Evolutionary conservation across 352 stramenopile species (phyloP).

Genomic region (Phytopythium chamaehyphon): DNA sequence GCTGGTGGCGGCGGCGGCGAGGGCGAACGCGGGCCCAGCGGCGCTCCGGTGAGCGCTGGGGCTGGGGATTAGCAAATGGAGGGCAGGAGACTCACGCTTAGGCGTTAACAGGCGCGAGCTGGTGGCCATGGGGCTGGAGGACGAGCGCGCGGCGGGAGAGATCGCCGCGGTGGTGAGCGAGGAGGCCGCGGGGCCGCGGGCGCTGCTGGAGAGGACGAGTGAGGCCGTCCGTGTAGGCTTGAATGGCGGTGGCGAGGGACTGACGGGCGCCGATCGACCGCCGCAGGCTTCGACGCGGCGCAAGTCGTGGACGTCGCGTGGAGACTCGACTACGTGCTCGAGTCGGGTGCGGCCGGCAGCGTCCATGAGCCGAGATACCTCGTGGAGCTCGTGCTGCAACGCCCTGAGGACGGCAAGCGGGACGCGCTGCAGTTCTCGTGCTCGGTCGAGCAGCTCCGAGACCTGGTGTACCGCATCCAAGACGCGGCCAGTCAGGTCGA

Average conservation of each 20-base stretch:
- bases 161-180: conserved; percentile 16
- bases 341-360: conserved; percentile 46
- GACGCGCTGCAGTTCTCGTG: conserved; percentile 50
- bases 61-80: no score
- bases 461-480: conserved; percentile 69
- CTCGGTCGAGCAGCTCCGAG: conserved; percentile 61
- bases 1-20: conserved; percentile 18
- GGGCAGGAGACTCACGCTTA: background rate
- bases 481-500: conserved; percentile 59
- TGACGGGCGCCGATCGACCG: background rate
- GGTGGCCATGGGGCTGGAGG: conserved; percentile 25
- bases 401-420: conserved; percentile 19
- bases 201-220: conserved; percentile 34
- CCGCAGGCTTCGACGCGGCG: conserved; percentile 64
- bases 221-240: background rate
- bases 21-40: conserved; percentile 10
- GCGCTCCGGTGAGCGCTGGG: conserved; percentile 12
- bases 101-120: conserved; percentile 31
- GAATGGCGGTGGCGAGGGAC: background rate
- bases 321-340: conserved; percentile 68
- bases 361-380: conserved; percentile 59
- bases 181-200: conserved; percentile 15
- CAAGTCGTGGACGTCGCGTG: conserved; percentile 68
- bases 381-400: conserved; percentile 60
- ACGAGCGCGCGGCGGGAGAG: conserved; percentile 18